Evolutionary conservation across 2,329 filamentous ascomycete species (phyloP), one percentile per base, ranked within the genome.

Genomic region (Colletotrichum simmondsii): DNA sequence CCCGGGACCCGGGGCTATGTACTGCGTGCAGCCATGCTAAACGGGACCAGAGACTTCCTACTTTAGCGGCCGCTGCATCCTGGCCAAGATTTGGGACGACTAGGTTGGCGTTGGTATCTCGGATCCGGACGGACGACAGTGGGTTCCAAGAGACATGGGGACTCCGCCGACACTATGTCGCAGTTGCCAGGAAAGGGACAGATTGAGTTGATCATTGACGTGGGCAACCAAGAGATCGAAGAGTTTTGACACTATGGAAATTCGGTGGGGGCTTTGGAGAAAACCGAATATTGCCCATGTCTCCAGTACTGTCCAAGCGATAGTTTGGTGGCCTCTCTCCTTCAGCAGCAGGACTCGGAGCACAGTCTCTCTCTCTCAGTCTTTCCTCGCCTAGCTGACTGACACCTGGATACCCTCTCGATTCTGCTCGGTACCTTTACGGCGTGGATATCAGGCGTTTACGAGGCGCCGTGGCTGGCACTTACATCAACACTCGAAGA

Each of bases 31-130:
- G 42, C n/a, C 52, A 35, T 64, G 65, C 54, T n/a, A 26, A 64
- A 69, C 22, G 65, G 59, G 26, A 30, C 59, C 70, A 69, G 65
- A 52, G 58, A 37, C 53, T 49, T 64, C 65, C 53, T 46, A 72
- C 65, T 54, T 72, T 72, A 72, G 70, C 70, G 58, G 65, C 69
- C 69, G 69, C 69, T 68, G 69, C 59, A 69, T 54, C 28, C 54
- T 59, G 24, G 54, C 26, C 59, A 56, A 35, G 53, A 24, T 64
- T 59, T 69, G 65, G 65, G 32, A 60, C 53, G 30, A 14, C 59
- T 32, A 19, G 30, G 42, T 54, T 49, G 42, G 42, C 19, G 42
- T 49, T 49, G 10, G 0, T 58, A 28, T 63, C 32, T 69, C 65
- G 70, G 59, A 46, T 64, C 59, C 53, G 59, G 59, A 16, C 42